These are phyloP conservation scores for Balamuthia mandrillaris DNA, from an alignment of 208 protist species.

Conservation along the genomic window DNA sequence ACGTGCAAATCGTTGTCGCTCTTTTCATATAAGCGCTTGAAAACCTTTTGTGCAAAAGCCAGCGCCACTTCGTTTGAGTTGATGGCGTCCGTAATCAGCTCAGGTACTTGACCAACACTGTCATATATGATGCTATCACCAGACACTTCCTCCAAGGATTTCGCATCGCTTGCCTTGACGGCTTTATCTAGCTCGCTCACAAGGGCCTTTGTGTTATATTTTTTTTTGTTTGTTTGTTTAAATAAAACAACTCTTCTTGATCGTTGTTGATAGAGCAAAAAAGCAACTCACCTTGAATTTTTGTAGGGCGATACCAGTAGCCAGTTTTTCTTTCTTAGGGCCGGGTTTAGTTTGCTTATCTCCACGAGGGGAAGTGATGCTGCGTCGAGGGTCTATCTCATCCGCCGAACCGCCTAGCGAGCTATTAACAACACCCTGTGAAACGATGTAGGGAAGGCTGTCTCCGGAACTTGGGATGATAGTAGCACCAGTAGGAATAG, in stretches of 20 bases:
- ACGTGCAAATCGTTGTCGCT: slow-evolving; percentile 67
- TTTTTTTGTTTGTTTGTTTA: too few species aligned
- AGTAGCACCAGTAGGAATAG: too few species aligned
- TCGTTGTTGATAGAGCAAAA: not conserved
- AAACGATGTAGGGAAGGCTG: too few species aligned
- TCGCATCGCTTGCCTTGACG: not conserved
- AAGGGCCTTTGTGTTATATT: not conserved
- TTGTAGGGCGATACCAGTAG: slow-evolving; percentile 67
- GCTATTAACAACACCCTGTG: too few species aligned
- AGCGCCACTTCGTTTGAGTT: slow-evolving; percentile 60
- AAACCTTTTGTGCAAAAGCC: slow-evolving; percentile 72
- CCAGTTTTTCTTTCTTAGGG: slow-evolving; percentile 50
- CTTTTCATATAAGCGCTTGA: slow-evolving; percentile 55
- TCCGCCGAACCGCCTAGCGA: too few species aligned
- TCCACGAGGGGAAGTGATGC: too few species aligned
- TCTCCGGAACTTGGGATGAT: too few species aligned
- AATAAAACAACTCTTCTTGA: not conserved
- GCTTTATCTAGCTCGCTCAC: slow-evolving; percentile 14
- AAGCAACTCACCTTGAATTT: slow-evolving; percentile 62
- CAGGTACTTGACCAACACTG: too few species aligned
- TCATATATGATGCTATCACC: too few species aligned
- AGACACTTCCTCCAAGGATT: too few species aligned
- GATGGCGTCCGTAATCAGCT: slow-evolving; percentile 77
- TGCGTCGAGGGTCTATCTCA: too few species aligned
- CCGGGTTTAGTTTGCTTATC: too few species aligned